A percentile compares a stretch with the other conserved stretches of the same genome.
Conservation (phyloP, 2,329 filamentous ascomycete genomes). For the Talaromyces marneffei region DNA sequence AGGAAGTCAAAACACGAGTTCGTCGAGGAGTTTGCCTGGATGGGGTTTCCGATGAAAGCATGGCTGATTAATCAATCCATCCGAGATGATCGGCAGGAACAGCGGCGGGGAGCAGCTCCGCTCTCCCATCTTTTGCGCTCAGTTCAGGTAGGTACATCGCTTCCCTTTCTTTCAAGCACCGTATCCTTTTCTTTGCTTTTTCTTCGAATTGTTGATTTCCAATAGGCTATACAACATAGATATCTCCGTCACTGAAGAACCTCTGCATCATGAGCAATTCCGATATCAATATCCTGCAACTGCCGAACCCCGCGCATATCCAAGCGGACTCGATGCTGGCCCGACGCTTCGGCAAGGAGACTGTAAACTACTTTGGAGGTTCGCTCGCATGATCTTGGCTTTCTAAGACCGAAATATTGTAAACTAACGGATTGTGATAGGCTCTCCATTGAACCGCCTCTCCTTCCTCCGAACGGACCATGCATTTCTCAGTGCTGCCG, state of each 20-base stretch:
- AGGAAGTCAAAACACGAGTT: not conserved
- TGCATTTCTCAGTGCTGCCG: constrained; percentile 43
- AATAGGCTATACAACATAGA: not conserved
- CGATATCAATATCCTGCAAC: constrained; percentile 23
- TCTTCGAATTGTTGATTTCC: not conserved
- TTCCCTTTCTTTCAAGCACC: not conserved
- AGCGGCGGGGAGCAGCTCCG: not conserved
- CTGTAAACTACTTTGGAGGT: constrained; percentile 49
- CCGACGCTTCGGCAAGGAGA: constrained; percentile 46
- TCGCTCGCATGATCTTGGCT: constrained; percentile 12
- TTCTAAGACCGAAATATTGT: not conserved
- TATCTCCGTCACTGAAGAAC: not conserved
- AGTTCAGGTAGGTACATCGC: not conserved
- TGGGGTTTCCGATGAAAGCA: not conserved
- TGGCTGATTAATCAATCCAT: constrained; percentile 2
- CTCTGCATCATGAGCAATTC: constrained; percentile 10
- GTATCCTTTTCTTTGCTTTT: not conserved
- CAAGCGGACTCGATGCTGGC: constrained; percentile 53
- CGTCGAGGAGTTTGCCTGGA: not conserved
- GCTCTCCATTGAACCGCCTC: constrained; percentile 46
- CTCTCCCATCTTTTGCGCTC: not conserved
- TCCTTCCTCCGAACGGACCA: constrained; percentile 46
- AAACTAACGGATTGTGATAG: constrained; percentile 23
- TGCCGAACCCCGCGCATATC: constrained; percentile 55
- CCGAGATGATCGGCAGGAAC: constrained; percentile 1